phyloP scores from a whole-genome alignment of 1,284 basidiomycete species.

The Melampsora americana region DNA sequence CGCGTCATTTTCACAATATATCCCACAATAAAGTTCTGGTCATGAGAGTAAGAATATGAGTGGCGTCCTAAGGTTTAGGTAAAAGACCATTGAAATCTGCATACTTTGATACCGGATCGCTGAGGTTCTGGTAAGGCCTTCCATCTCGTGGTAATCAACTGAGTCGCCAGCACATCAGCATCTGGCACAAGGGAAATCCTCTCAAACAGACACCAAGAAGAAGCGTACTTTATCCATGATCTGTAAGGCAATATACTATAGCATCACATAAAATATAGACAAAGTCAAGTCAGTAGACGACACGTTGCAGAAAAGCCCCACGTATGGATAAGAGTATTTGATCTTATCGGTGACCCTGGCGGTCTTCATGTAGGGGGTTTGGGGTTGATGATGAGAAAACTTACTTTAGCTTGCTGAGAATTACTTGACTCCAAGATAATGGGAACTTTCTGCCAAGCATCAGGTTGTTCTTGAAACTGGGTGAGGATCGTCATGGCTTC shows the following conservation, averaged over 20 bases:
- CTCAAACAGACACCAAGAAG: not conserved
- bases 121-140: conserved; percentile 92
- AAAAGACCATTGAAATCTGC: not conserved
- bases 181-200: not conserved
- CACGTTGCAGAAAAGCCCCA: not conserved
- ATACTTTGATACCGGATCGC: conserved; percentile 59
- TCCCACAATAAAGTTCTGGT: conserved; percentile 94
- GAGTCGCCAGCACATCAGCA: not conserved
- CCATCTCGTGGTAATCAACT: conserved; percentile 90
- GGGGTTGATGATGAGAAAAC: not conserved
- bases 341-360: not conserved
- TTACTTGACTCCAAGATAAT: conserved; percentile 81
- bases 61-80: not conserved
- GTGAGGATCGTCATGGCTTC: conserved; percentile 62
- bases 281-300: conserved; percentile 4
- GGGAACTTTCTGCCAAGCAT: conserved; percentile 96
- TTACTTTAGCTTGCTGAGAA: conserved; percentile 85
- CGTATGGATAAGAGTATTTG: not conserved
- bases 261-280: not conserved
- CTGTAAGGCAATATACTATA: conserved; percentile 70
- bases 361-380: not conserved
- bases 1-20: conserved; percentile 87
- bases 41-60: conserved; percentile 59
- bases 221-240: conserved; percentile 68
- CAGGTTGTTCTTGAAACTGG: conserved; percentile 95